Percentiles rank a stretch among this genome's conserved stretches.
phyloP scores from a whole-genome alignment of 257 asterid species.

The Dorcoceras hygrometricum region DNA sequence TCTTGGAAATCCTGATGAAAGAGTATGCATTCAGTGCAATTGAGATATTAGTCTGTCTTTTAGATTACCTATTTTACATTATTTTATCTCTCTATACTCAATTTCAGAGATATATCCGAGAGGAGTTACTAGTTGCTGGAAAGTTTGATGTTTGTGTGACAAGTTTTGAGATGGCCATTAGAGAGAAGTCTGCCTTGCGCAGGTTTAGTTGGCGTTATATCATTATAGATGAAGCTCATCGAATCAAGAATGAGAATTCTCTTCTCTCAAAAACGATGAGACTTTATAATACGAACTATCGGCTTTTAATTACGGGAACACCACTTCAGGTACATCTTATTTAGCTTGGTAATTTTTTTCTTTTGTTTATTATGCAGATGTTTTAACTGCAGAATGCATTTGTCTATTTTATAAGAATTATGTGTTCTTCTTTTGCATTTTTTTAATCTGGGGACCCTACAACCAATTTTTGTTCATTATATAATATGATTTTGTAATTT shows the following conservation, averaged over 20 bases:
- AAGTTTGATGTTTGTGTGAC: slow-evolving; percentile 97
- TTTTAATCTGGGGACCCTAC: slow-evolving; percentile 8
- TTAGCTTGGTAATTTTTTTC: slow-evolving; percentile 10
- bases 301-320: slow-evolving; percentile 95
- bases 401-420: not conserved
- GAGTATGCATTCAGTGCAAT: slow-evolving; percentile 48
- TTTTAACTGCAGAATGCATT: not conserved
- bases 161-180: slow-evolving; percentile 98
- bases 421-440: slow-evolving; percentile 3
- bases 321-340: slow-evolving; percentile 79
- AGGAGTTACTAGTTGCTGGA: slow-evolving; percentile 94
- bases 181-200: slow-evolving; percentile 78
- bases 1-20: slow-evolving; percentile 98
- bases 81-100: slow-evolving; percentile 14
- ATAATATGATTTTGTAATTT: not conserved
- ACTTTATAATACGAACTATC: slow-evolving; percentile 77
- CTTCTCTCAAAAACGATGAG: slow-evolving; percentile 97
- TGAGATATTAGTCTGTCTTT: slow-evolving; percentile 11
- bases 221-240: slow-evolving; percentile 96
- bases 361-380: not conserved
- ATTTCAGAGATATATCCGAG: slow-evolving; percentile 78
- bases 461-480: not conserved
- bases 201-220: slow-evolving; percentile 99
- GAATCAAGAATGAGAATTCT: slow-evolving; percentile 96
- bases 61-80: slow-evolving; percentile 11